phyloP scores from a whole-genome alignment of 2,329 filamentous ascomycete genomes.

The Xylaria sp. region DNA sequence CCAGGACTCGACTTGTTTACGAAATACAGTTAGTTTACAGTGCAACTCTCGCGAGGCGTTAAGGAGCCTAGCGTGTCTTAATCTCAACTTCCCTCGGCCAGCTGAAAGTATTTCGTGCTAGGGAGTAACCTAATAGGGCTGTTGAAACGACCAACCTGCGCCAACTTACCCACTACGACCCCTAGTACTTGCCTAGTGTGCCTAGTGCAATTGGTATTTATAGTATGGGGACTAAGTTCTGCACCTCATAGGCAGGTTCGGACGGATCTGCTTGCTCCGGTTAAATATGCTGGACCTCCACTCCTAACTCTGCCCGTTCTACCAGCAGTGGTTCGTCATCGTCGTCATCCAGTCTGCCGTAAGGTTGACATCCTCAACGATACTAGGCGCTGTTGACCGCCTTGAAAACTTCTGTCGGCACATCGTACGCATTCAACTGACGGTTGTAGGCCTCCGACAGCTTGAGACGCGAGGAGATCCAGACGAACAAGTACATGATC shows the following conservation, averaged over 20 bases:
- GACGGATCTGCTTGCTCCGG: no score
- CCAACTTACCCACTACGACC: neutral
- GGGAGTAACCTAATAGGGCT: neutral
- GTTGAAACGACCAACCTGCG: neutral
- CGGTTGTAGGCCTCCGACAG: constrained; percentile 8
- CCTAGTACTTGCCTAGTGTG: neutral
- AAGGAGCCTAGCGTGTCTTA: no score
- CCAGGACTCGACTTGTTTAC: no score
- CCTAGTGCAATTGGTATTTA: neutral
- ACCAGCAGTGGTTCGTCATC: neutral
- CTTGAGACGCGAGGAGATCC: constrained; percentile 12
- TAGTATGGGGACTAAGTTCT: neutral
- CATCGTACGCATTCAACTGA: constrained; percentile 13
- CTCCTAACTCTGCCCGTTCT: neutral
- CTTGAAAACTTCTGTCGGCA: constrained; percentile 14
- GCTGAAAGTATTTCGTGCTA: neutral
- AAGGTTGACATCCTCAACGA: neutral
- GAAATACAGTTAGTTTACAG: no score
- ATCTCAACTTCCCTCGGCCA: no score
- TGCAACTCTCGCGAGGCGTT: no score
- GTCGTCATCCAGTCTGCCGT: neutral
- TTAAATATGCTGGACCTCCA: neutral
- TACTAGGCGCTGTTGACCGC: neutral
- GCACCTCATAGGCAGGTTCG: no score
- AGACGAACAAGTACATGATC: constrained; percentile 18